phyloP scores from a whole-genome alignment of 257 asterid species.

The Voacanga thouarsii region DNA sequence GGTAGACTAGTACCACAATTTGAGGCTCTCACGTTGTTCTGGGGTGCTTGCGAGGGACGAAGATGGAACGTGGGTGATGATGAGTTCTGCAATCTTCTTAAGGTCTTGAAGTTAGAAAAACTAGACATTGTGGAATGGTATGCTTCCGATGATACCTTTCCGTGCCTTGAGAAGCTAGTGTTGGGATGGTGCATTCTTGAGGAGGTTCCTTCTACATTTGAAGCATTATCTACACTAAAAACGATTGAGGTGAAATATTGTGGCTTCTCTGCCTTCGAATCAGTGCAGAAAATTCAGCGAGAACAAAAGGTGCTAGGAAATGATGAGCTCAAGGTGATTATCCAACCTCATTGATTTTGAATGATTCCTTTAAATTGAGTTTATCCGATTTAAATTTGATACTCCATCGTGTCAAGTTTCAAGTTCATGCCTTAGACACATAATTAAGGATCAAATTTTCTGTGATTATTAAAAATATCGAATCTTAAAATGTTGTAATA shows the following conservation, averaged over 20 bases:
- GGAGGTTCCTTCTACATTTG: neutral
- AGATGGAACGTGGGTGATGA: neutral
- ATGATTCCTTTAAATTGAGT: too few relatives aligned
- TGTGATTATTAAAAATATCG: too few relatives aligned
- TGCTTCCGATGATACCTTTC: slow-evolving; percentile 1
- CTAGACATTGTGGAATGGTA: neutral
- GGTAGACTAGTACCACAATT: neutral
- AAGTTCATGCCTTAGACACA: too few relatives aligned
- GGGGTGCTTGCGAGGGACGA: neutral
- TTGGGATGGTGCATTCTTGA: neutral
- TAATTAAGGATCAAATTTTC: too few relatives aligned
- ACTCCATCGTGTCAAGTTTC: too few relatives aligned
- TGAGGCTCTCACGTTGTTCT: neutral
- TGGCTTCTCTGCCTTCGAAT: neutral
- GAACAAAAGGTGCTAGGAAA: neutral
- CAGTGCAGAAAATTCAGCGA: neutral
- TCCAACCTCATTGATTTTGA: neutral
- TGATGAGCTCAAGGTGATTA: neutral
- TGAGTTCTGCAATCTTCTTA: neutral
- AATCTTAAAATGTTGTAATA: too few relatives aligned
- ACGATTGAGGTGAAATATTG: slow-evolving; percentile 4
- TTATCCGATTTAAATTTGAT: too few relatives aligned
- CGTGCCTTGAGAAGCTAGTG: neutral
- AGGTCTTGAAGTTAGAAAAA: neutral
- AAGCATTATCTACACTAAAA: neutral